Evolutionary conservation across 2,329 filamentous ascomycete genomes (phyloP).

Genomic region (Sphaerulina vaccinii): DNA sequence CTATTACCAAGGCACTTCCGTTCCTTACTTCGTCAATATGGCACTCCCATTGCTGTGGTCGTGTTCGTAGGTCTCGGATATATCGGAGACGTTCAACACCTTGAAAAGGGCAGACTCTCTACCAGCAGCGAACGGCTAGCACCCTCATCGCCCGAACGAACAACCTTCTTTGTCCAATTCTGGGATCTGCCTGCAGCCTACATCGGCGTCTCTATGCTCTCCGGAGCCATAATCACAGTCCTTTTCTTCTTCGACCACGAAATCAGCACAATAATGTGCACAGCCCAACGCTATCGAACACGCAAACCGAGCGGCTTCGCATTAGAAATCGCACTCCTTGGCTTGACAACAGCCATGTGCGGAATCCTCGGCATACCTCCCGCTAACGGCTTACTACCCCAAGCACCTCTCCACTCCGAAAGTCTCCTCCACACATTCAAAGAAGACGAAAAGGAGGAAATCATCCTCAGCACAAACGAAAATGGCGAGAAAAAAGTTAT

Average conservation of each 20-base stretch:
- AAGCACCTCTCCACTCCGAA: slow-evolving; percentile 65
- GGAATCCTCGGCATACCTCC: slow-evolving; percentile 66
- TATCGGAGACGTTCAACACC: slow-evolving; percentile 56
- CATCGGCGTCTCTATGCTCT: slow-evolving; percentile 62
- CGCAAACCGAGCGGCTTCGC: slow-evolving; percentile 63
- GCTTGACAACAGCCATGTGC: slow-evolving; percentile 62
- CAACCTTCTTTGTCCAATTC: slow-evolving; percentile 61
- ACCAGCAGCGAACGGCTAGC: slow-evolving; percentile 1
- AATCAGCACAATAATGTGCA: slow-evolving; percentile 68
- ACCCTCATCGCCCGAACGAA: slow-evolving; percentile 46
- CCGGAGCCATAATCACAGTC: slow-evolving; percentile 62
- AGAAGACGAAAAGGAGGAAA: slow-evolving; percentile 45
- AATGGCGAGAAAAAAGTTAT: slow-evolving; percentile 37
- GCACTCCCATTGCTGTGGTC: slow-evolving; percentile 65
- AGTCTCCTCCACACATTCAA: slow-evolving; percentile 51
- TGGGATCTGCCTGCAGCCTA: slow-evolving; percentile 60
- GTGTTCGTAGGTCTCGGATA: slow-evolving; percentile 64
- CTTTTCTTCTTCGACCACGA: slow-evolving; percentile 72
- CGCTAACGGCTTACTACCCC: slow-evolving; percentile 64
- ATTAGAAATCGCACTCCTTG: slow-evolving; percentile 63
- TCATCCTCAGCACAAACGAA: slow-evolving; percentile 37
- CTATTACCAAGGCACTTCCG: slow-evolving; percentile 54
- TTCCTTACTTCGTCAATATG: slow-evolving; percentile 62
- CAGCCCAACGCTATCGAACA: slow-evolving; percentile 59
- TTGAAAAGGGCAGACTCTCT: slow-evolving; percentile 51